Evolutionary conservation across 1,139 yeast genomes (phyloP).

Genomic region (Kluyveromyces sp.): DNA sequence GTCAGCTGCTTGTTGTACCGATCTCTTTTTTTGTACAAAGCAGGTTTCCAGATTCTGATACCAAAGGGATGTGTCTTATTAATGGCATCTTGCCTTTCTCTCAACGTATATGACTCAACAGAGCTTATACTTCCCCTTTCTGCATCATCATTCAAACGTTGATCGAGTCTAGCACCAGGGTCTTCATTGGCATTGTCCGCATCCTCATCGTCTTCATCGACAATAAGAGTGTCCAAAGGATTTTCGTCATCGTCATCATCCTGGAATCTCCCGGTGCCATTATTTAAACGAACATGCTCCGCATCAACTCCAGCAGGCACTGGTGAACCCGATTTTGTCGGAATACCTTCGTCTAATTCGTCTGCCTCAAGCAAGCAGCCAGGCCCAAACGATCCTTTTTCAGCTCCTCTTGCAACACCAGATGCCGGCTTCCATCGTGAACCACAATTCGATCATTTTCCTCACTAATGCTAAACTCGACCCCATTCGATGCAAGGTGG

Average conservation of each 20-base stretch:
- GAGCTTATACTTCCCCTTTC: constrained; percentile 47
- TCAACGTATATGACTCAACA: constrained; percentile 74
- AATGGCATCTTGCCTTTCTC: constrained; percentile 93
- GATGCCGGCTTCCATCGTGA: constrained; percentile 11
- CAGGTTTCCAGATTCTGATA: constrained; percentile 97
- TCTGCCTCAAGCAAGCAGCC: constrained; percentile 13
- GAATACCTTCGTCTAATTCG: constrained; percentile 8
- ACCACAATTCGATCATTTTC: constrained; percentile 5
- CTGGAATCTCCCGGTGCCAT: neutral
- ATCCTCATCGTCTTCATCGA: constrained; percentile 11
- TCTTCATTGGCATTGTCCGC: constrained; percentile 21
- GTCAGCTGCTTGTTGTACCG: constrained; percentile 87
- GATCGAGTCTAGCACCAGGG: constrained; percentile 8
- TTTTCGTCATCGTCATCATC: neutral
- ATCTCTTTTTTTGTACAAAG: constrained; percentile 82
- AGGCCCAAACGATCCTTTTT: neutral
- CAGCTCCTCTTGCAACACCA: constrained; percentile 12
- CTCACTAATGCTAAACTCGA: constrained; percentile 6
- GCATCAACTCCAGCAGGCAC: neutral
- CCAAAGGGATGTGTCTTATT: constrained; percentile 97
- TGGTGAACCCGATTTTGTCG: neutral
- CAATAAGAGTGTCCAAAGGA: neutral
- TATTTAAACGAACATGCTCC: neutral
- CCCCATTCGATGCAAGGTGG: neutral
- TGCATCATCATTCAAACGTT: constrained; percentile 23